Evolutionary conservation across 2,329 filamentous ascomycete genomes (phyloP), one percentile per base, ranked within the genome.

Genomic region (Penicillium verrucosum): DNA sequence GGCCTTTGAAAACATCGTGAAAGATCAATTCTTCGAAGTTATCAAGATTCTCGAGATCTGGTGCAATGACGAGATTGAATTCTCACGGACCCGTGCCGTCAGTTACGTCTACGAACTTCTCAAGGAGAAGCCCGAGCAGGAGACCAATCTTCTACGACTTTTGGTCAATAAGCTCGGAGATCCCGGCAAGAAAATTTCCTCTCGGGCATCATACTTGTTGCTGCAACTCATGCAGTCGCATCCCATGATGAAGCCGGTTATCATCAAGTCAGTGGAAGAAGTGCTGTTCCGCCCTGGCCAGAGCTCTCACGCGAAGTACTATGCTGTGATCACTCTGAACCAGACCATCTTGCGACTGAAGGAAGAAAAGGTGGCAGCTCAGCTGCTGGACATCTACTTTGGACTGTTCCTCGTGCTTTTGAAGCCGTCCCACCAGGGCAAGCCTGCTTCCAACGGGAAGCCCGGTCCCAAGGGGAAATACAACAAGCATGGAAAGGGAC

Each of bases 101-200:
- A 94, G 92, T 63, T 96, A 96, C 67, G 88, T 97, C 37, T 97
- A 88, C 71, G 92, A 93, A 61, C 80, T 99, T 38, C 79, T 99
- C 59, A 94, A 91, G 73, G 92, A 96, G 73, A 99, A 96, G 77
- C 93, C 94, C 0, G 94, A 99, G 74, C 94, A 99, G 71, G 94
- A 99, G 74, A 89, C 93, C 54, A 99, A 99, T 72, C 78, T 99
- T 60, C 80, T 99, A 59, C 87, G 93, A 52, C 80, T 99, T 54
- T 78, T 99, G 56, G 91, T 99, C 65, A 97, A 97, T 80, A 99
- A 99, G 75, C 84, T 99, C 27, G 93, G 95, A 66, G 94, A 99
- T 71, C 90, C 89, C 43, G 91, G 96, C 63, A 92, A 92, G 72
- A 99, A 97, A 75, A 95, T 99, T 67, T 88, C 94, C 1, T 99